Evolutionary conservation across 345 rosid species (phyloP), one percentile per base, ranked within the genome.

Genomic region (Rhodomyrtus tomentosa): DNA sequence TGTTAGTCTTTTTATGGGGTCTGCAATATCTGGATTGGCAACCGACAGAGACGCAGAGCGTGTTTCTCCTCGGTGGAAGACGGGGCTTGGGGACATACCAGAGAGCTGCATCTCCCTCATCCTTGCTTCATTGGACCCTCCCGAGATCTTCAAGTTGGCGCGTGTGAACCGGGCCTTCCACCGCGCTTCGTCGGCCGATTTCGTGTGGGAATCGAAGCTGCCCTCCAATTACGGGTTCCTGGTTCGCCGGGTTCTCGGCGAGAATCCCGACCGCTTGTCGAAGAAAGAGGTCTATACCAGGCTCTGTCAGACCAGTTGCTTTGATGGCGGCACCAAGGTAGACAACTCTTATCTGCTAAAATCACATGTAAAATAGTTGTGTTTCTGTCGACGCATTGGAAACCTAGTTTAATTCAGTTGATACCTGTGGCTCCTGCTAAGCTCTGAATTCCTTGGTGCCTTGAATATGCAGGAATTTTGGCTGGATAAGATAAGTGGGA

Each of bases 151-250:
- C 84, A 88, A 82, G 73, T 88, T 96, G 14, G 98, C 98, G 6
- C 55, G 89, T 85, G 85, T 96, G 82, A 93, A 86, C 89, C 84
- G 82, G 82, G 88, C 94, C 32, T 96, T 96, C 29, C 92, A 81
- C 48, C 91, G 91, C 3, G 98, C 99, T 55, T 94, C 98, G 7
- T 88, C 85, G 82, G 92, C 93, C 15, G 97, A 96, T 87, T 93
- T 90, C 50, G 91, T 96, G 22, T 96, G 98, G 99, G 98, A 92
- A 86, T 90, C 90, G 8, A 95, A 96, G 88, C 88, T 96, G 72
- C 99, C 99, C 21, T 83, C 90, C 25, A 96, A 94, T 82, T 96
- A 96, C 52, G 89, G 87, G 87, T 94, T 87, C 82, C 90, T 96
- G 32, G 92, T 92, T 21, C 11, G 81, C 52, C 90, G 92, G 84